Evolutionary conservation across 192 early-diverging fungal genomes (phyloP), one percentile per base, ranked within the genome.

Genomic region (Backusella australiensis): DNA sequence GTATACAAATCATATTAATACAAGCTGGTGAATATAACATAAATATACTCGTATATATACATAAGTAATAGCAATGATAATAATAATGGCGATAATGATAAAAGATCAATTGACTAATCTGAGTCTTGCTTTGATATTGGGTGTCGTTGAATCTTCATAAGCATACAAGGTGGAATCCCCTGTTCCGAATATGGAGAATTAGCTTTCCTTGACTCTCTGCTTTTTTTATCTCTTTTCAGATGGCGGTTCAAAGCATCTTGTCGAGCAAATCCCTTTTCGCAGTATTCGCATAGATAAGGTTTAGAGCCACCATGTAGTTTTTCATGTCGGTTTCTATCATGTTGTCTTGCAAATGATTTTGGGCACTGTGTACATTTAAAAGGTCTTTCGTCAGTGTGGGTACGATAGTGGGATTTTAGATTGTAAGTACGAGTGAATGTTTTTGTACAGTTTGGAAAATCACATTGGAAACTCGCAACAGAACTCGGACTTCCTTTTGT

Each of bases 301-400:
- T 89, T 89, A 72, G 90, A 86, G 42, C 93, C 93, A 7, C 89
- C 86, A 71, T 94, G 93, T 32, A 93, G 82, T 78, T 92, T 92
- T 76, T 89, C 87, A 72, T 93, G 92, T 38, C 95, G 89, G 79
- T 95, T 97, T n/a, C 95, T 86, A 74, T 97, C 95, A 76, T 97
- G 94, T 70, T 93, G 89, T 14, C 95, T 87, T 0, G 94, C 90
- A 78, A 97, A 97, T 14, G 90, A 85, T 71, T 88, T 87, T 15
- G 87, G 80, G 78, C 95, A 97, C 78, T 69, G 23, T 5, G 68
- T 80, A 71, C 92, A 93, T 21, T 83, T 81, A 75, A 87, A 93
- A 32, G 91, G 91, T 0, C 86, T 77, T 68, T 92, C 91, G 26
- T 86, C 89, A n/a, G 91, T 91, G 59, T 93, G 92, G 0, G 86